Evolutionary conservation across 495 filamentous ascomycete species (phyloP).

Genomic region (Aspergillus baeticus): DNA sequence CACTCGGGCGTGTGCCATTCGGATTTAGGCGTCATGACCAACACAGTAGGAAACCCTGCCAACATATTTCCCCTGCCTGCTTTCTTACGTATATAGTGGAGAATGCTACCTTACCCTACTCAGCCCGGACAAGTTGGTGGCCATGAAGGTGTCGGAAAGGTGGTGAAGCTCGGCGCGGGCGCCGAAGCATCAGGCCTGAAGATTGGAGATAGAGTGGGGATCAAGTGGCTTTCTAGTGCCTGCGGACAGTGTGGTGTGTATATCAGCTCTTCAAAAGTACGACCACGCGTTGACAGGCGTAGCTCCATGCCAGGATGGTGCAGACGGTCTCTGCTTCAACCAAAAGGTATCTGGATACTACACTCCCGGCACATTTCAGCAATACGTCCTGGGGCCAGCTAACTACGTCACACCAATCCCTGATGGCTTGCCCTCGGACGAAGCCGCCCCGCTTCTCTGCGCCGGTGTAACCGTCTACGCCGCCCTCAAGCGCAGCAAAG

Average conservation of each 20-base stretch:
- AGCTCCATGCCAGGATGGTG: conserved; percentile 55
- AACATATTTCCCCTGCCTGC: neutral
- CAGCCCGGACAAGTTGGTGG: conserved; percentile 64
- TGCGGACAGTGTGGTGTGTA: conserved; percentile 49
- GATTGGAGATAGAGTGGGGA: conserved; percentile 63
- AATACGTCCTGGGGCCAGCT: conserved; percentile 64
- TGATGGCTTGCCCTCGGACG: conserved; percentile 52
- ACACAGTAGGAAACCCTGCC: conserved; percentile 30
- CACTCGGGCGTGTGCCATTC: conserved; percentile 73
- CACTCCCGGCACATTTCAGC: conserved; percentile 69
- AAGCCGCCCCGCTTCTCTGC: conserved; percentile 66
- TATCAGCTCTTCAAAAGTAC: neutral
- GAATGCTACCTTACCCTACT: conserved; percentile 58
- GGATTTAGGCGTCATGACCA: conserved; percentile 63
- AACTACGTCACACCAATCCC: conserved; percentile 71
- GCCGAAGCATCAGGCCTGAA: conserved; percentile 54
- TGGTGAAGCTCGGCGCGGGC: conserved; percentile 59
- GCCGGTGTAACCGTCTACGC: conserved; percentile 60
- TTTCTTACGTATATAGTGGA: conserved; percentile 40
- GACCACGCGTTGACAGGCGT: no score
- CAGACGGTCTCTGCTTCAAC: conserved; percentile 59
- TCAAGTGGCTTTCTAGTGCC: conserved; percentile 53
- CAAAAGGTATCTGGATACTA: conserved; percentile 56
- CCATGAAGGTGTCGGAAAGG: conserved; percentile 59
- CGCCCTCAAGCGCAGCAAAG: conserved; percentile 57